Base-by-base conservation (phyloP, 2,329 filamentous ascomycete species). In the Hortaea sp. region DNA sequence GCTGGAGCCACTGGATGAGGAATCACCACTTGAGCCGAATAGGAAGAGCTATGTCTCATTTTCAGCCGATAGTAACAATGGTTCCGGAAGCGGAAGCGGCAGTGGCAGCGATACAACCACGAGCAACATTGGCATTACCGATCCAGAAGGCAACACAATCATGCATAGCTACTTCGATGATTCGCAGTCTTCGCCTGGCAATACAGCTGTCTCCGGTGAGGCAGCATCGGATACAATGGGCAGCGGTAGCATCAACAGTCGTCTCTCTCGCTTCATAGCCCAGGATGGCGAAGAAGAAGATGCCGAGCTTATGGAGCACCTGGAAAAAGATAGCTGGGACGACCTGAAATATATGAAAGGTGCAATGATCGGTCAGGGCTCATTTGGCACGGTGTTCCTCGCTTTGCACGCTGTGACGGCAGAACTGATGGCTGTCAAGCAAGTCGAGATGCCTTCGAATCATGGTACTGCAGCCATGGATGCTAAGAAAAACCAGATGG, bases 331-430 rank as follows among this genome's bases (percentile, higher is more conserved):
- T 62, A 94, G 88, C 6, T 97, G 92, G 81, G 89, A 94, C 54
- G 89, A 95, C 52, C 85, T 90, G 70, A 94, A 95, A 66, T 98
- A 94, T 86, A 97, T 98, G 88, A 95, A 97, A 72, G 92, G 92
- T 61, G 89, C 90, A 30, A 75, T 97, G 52, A 98, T 98, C 55
- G 92, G 92, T 30, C 88, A 95, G 67, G 92, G 92, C 52, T 95
- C 89, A 4, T 98, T 98, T 61, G 92, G 92, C 59, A 89, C 84
- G 57, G 92, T 98, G 44, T 98, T 94, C 68, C 77, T 98, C 42
- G 92, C 92, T 28, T 76, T 98, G 30, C 92, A 98, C 64, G 87
- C 92, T 43, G 85, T 98, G 45, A 98, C 92, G 12, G 92, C 90
- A 61, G 92, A 97, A 69, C 83, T 98, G 39, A 88, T 98, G 73